These are phyloP conservation scores for Teunomyces gatunensis DNA, from an alignment of 805 yeast genomes.

Conservation along the genomic window DNA sequence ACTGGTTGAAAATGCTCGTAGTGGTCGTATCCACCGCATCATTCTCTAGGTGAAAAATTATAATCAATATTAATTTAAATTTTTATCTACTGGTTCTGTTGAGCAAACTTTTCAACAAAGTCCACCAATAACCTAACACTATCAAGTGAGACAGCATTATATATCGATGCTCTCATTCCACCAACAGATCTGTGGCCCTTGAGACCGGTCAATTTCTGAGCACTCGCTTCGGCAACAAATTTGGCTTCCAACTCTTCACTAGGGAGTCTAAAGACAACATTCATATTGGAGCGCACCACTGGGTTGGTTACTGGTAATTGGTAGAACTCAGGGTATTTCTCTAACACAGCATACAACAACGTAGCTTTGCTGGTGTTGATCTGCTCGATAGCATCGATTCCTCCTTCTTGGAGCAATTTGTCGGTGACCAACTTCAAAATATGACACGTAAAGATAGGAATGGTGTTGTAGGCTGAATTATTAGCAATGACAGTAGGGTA, in stretches of 20 bases:
- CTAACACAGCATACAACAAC: conserved; percentile 63
- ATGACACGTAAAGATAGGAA: conserved; percentile 90
- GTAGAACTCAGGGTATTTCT: conserved; percentile 62
- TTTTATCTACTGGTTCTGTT: conserved; percentile 14
- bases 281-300: conserved; percentile 78
- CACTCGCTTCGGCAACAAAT: conserved; percentile 69
- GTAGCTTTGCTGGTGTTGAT: conserved; percentile 61
- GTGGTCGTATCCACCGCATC: conserved; percentile 4
- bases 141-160: conserved; percentile 75
- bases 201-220: conserved; percentile 63
- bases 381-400: conserved; percentile 59
- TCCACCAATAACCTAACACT: conserved; percentile 57
- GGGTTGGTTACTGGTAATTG: conserved; percentile 60
- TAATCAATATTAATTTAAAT: no score
- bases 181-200: conserved; percentile 98
- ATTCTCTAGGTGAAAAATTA: neutral
- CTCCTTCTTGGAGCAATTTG: conserved; percentile 65
- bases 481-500: conserved; percentile 82
- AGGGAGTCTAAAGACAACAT: conserved; percentile 81
- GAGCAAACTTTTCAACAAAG: conserved; percentile 61
- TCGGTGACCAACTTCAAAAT: conserved; percentile 77
- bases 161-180: conserved; percentile 90
- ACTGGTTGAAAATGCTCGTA: conserved; percentile 3
- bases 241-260: conserved; percentile 61
- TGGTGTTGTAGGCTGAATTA: conserved; percentile 93